Conservation (phyloP, 805 yeast genomes). For the Brettanomyces naardenensis region DNA sequence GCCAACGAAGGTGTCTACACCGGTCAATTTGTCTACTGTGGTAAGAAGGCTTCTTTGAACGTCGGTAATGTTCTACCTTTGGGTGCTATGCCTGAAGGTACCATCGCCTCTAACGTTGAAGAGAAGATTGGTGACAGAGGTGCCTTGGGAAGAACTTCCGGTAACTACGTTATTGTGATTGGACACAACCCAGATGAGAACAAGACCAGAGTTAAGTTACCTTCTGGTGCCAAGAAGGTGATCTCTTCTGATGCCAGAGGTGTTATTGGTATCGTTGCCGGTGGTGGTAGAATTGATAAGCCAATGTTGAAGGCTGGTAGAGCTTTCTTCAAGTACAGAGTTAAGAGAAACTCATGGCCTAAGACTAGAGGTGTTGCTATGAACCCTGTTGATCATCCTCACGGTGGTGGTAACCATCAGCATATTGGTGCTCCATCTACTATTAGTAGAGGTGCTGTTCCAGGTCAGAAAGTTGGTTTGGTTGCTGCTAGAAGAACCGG, state of each 20-base stretch:
- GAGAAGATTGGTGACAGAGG: conserved; percentile 82
- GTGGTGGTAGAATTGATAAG: conserved; percentile 99
- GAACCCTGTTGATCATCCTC: conserved; percentile 99
- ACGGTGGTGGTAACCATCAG: conserved; percentile 99
- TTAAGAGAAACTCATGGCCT: conserved; percentile 99
- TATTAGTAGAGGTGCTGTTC: conserved; percentile 97
- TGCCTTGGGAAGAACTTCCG: conserved; percentile 99
- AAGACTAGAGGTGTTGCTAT: conserved; percentile 99
- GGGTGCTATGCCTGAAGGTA: conserved; percentile 98
- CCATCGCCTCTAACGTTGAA: conserved; percentile 50
- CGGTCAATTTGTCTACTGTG: conserved; percentile 98
- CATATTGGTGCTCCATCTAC: conserved; percentile 99
- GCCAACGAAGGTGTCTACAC: conserved; percentile 99
- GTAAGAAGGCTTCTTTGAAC: conserved; percentile 95
- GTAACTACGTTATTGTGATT: conserved; percentile 97
- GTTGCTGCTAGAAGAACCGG: conserved; percentile 99
- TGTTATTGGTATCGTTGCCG: conserved; percentile 99
- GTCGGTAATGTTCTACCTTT: conserved; percentile 97
- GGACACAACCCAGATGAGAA: conserved; percentile 99
- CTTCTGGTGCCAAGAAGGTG: conserved; percentile 98
- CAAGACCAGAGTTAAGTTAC: conserved; percentile 98
- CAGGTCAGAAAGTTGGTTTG: conserved; percentile 99
- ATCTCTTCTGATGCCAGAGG: conserved; percentile 96
- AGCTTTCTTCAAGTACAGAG: conserved; percentile 99
- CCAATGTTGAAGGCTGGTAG: conserved; percentile 99